Evolutionary conservation across 345 rosid genomes (phyloP).

Genomic region (Citrus sp.): DNA sequence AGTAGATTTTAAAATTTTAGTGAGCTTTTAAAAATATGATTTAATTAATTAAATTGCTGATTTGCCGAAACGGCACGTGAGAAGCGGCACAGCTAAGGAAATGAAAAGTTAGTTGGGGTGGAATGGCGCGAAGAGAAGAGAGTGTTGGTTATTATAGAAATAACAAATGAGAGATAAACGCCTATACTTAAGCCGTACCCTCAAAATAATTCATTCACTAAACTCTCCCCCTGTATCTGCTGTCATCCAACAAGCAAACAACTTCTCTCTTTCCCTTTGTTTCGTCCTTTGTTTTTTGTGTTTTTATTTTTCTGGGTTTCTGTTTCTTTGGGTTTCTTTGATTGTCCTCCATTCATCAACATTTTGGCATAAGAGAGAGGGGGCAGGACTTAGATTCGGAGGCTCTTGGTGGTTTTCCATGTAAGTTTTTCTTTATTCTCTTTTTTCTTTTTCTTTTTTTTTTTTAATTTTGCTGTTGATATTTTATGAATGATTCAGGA

Average conservation of each 20-base stretch:
- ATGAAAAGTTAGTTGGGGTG: background rate
- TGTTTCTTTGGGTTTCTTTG: background rate
- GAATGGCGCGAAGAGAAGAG: background rate
- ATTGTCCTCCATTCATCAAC: background rate
- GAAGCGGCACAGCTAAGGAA: background rate
- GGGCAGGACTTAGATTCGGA: background rate
- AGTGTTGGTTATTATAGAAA: background rate
- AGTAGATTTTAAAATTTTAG: too few species aligned
- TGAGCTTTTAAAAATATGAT: too few species aligned
- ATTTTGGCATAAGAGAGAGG: background rate
- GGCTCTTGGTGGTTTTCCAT: background rate
- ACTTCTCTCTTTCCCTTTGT: background rate
- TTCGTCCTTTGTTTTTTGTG: background rate
- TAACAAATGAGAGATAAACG: constrained; percentile 9
- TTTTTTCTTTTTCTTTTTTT: too few species aligned
- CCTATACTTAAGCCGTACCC: constrained; percentile 27
- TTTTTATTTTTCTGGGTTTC: background rate
- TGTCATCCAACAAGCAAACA: constrained; percentile 5
- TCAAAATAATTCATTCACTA: background rate
- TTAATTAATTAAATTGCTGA: too few species aligned
- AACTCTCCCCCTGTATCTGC: background rate
- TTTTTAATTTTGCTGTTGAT: too few species aligned
- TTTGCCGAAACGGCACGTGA: too few species aligned
- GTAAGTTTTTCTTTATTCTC: background rate
- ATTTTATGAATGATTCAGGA: background rate